Evolutionary conservation across 2,329 filamentous ascomycete species (phyloP), one percentile per base, ranked within the genome.

Genomic region (Hirsutella minnesotensis): DNA sequence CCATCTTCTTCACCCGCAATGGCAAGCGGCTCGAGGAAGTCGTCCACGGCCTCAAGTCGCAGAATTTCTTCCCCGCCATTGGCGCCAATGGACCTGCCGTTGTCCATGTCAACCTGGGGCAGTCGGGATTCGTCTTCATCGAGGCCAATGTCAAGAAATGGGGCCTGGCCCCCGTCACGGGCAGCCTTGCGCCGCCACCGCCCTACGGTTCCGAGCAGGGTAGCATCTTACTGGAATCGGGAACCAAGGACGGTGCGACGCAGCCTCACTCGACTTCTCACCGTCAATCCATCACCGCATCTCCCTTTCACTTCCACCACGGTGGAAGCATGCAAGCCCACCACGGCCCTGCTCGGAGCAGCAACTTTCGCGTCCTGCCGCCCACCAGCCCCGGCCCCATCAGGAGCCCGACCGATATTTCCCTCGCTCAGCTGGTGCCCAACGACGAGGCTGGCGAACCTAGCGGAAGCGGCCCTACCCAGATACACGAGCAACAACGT

Each of bases 61-160:
- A 92, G 55, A 98, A 98, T 61, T 92, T 96, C 68, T 98, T 98
- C 65, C 92, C 92, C 1, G 92, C 92, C 0, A 78, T 98, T n/a
- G 92, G 92, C 36, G 89, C 92, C 44, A 95, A 92, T 57, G 92
- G 92, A 1, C 92, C 92, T 15, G 89, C 86, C 55, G 82, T 82
- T 27, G 78, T 98, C 1, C 90, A 98, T 59, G 92, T 96, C 58
- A 98, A 98, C 62, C 94, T 98, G 60, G 92, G 92, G 8, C 92
- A 98, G 61, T 86, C 92, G 57, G 92, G 92, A 29, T 98, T 96
- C 58, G 92, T 98, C 39, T 98, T 96, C 58, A 96, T 98, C 53
- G 92, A 98, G 65, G 92, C 90, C 48, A 98, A 98, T 56, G 92
- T 98, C 47, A 98, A 98, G 78, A 98, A 96, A 71, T 98, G 92